Percentiles rank a stretch among this genome's conserved stretches.
phyloP scores from a whole-genome alignment of 192 early-diverging fungal species.

The Backusella psychrophila region DNA sequence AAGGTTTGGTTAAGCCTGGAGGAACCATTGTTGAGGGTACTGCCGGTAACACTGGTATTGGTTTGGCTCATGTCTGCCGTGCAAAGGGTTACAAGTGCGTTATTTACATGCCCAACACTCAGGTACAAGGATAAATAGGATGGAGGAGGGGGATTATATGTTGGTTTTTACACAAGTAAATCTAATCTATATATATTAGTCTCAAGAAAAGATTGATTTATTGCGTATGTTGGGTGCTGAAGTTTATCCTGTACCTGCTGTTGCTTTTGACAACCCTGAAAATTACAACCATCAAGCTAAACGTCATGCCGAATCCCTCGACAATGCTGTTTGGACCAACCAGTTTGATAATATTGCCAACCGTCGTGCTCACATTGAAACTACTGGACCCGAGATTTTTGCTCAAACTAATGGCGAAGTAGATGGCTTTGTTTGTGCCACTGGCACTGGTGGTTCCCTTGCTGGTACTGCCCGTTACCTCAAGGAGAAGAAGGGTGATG shows the following conservation, averaged over 20 bases:
- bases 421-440: slow-evolving; percentile 90
- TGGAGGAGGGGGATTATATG: background rate
- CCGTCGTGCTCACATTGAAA: slow-evolving; percentile 89
- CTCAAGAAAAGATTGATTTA: slow-evolving; percentile 93
- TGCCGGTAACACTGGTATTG: slow-evolving; percentile 95
- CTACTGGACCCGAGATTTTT: slow-evolving; percentile 96
- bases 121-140: slow-evolving; percentile 32
- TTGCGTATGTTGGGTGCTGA: slow-evolving; percentile 92
- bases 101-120: slow-evolving; percentile 98
- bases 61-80: slow-evolving; percentile 90
- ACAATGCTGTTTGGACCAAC: slow-evolving; percentile 94
- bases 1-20: slow-evolving; percentile 79
- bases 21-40: slow-evolving; percentile 90
- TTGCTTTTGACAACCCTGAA: slow-evolving; percentile 85
- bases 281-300: slow-evolving; percentile 96
- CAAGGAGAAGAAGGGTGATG: slow-evolving; percentile 67
- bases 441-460: slow-evolving; percentile 91
- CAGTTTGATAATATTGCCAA: slow-evolving; percentile 96
- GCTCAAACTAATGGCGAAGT: slow-evolving; percentile 76
- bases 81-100: slow-evolving; percentile 94
- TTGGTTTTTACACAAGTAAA: too few species aligned
- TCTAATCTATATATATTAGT: slow-evolving; percentile 37
- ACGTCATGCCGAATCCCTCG: slow-evolving; percentile 71
- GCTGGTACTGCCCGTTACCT: slow-evolving; percentile 82
- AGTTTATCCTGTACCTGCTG: slow-evolving; percentile 90